Evolutionary conservation across 805 yeast species (phyloP).

Genomic region (Candida tammaniensis): DNA sequence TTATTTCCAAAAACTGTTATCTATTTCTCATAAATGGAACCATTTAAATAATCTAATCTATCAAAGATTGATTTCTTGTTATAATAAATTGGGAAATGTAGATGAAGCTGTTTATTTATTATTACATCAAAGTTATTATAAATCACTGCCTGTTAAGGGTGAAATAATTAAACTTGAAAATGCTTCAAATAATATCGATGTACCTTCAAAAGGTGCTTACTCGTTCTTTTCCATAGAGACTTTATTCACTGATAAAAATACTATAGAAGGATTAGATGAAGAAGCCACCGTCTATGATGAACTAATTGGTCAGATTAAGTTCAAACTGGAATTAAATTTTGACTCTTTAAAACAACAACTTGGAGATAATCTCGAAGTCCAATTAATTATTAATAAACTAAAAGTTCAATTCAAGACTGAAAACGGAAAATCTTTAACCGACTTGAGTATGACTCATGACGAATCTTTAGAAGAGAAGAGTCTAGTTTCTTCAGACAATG

Average conservation of each 20-base stretch:
- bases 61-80: constrained; percentile 6
- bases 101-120: constrained; percentile 1
- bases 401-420: constrained; percentile 1
- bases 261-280: constrained; percentile 6
- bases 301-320: constrained; percentile 16
- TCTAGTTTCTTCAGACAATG: too few species aligned
- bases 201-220: constrained; percentile 2
- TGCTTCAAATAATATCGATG: constrained; percentile 1
- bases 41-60: constrained; percentile 1
- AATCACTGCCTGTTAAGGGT: too few species aligned
- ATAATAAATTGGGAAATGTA: constrained; percentile 1
- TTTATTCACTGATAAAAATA: constrained; percentile 15
- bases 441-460: constrained; percentile 1
- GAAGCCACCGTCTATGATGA: constrained; percentile 11
- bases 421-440: not conserved
- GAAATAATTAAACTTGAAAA: too few species aligned
- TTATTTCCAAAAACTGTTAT: constrained; percentile 7
- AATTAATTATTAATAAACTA: not conserved
- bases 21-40: constrained; percentile 6
- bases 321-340: constrained; percentile 11
- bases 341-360: constrained; percentile 1
- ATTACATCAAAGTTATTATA: too few species aligned
- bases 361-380: not conserved
- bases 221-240: constrained; percentile 17
- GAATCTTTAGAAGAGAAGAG: too few species aligned